Percentiles rank a stretch among this genome's conserved stretches.
Conservation (phyloP, 2,329 filamentous ascomycete genomes). For the Madurella fahalii region DNA sequence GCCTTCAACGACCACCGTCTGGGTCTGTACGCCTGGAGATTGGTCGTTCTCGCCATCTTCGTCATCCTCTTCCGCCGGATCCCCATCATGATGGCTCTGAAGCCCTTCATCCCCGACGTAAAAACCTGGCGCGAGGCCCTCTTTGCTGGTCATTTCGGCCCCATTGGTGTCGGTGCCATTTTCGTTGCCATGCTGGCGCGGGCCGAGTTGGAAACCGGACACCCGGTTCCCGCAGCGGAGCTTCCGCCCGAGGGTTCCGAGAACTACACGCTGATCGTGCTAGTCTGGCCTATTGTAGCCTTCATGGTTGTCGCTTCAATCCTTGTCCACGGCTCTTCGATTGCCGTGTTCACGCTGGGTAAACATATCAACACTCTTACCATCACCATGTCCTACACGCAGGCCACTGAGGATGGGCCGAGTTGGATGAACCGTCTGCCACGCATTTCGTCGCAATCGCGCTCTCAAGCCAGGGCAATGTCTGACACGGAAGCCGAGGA, state of each 20-base stretch:
- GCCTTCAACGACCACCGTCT: constrained; percentile 74
- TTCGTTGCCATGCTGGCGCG: constrained; percentile 91
- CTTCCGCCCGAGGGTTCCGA: constrained; percentile 53
- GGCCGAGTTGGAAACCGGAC: constrained; percentile 78
- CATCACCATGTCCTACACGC: constrained; percentile 93
- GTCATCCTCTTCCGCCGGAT: constrained; percentile 95
- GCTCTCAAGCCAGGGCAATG: constrained; percentile 80
- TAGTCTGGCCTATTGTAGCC: constrained; percentile 94
- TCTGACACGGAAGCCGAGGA: constrained; percentile 72
- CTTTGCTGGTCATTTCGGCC: constrained; percentile 95
- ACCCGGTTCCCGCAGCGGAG: constrained; percentile 67
- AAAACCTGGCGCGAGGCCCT: constrained; percentile 97
- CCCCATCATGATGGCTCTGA: constrained; percentile 86
- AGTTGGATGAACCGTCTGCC: constrained; percentile 95
- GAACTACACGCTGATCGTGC: constrained; percentile 66
- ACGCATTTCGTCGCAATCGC: constrained; percentile 60
- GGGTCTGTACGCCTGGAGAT: constrained; percentile 78
- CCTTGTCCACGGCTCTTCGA: constrained; percentile 92
- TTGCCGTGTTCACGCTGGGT: constrained; percentile 94
- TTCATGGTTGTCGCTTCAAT: constrained; percentile 95
- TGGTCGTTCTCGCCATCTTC: constrained; percentile 89
- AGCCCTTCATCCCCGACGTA: constrained; percentile 91
- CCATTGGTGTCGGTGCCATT: constrained; percentile 94
- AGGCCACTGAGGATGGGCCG: constrained; percentile 80
- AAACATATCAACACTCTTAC: constrained; percentile 97